Evolutionary conservation across 805 yeast species (phyloP).

Genomic region (Hagleromyces aurorensis): DNA sequence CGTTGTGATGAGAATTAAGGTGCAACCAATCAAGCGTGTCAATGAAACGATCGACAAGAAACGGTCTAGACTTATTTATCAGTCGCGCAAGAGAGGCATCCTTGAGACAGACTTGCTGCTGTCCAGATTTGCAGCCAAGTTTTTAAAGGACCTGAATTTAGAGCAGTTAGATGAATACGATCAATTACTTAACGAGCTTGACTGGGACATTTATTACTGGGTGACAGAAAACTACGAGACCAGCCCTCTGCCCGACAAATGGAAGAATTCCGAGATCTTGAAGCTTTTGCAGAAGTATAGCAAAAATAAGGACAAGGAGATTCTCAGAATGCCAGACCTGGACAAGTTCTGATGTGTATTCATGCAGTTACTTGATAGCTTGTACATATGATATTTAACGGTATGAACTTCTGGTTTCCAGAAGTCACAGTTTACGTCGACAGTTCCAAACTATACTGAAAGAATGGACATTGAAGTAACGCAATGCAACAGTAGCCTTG

Average conservation of each 20-base stretch:
- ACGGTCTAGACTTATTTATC: slow-evolving; percentile 84
- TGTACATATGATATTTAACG: neutral
- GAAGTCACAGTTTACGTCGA: too few species aligned
- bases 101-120: slow-evolving; percentile 84
- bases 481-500: too few species aligned
- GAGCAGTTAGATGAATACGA: slow-evolving; percentile 83
- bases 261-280: slow-evolving; percentile 66
- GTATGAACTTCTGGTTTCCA: neutral
- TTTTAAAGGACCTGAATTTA: slow-evolving; percentile 48
- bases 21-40: slow-evolving; percentile 70
- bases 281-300: slow-evolving; percentile 62
- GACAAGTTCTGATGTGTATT: slow-evolving; percentile 15
- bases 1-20: slow-evolving; percentile 43
- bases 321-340: slow-evolving; percentile 82
- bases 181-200: slow-evolving; percentile 79
- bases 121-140: slow-evolving; percentile 75
- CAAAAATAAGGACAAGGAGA: slow-evolving; percentile 59
- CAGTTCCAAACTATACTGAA: too few species aligned
- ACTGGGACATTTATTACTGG: slow-evolving; percentile 99
- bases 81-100: slow-evolving; percentile 90
- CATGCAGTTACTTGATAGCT: neutral
- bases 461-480: too few species aligned
- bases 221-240: slow-evolving; percentile 76
- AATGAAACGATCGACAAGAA: slow-evolving; percentile 68
- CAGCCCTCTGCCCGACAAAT: slow-evolving; percentile 81